A percentile compares a stretch with the other conserved stretches of the same genome.
Evolutionary conservation across 2,329 filamentous ascomycete genomes (phyloP).

Genomic region (Ramularia endophylla): DNA sequence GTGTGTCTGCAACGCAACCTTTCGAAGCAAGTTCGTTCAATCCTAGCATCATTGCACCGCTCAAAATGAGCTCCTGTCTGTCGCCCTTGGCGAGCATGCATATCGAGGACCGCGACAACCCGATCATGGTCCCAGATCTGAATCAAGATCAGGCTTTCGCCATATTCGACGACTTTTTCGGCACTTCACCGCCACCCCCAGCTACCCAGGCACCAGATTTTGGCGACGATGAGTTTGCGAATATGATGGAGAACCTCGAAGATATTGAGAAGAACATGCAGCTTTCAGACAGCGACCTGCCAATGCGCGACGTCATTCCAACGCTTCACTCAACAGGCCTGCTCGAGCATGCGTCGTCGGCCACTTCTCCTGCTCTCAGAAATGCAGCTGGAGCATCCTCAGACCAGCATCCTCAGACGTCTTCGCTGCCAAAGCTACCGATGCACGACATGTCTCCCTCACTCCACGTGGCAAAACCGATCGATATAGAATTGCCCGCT

Average conservation of each 20-base stretch:
- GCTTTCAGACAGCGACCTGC: not conserved
- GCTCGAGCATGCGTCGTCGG: too few species aligned
- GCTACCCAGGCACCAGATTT: not conserved
- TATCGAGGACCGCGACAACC: not conserved
- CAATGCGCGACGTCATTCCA: not conserved
- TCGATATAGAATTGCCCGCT: too few species aligned
- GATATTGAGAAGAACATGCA: not conserved
- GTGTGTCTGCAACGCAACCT: too few species aligned
- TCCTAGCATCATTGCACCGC: too few species aligned
- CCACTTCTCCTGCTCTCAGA: too few species aligned
- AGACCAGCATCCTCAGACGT: not conserved
- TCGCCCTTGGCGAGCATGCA: not conserved
- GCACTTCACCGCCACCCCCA: not conserved
- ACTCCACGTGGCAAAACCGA: too few species aligned
- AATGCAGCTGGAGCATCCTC: not conserved
- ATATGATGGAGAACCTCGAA: conserved; percentile 1
- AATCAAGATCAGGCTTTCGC: not conserved
- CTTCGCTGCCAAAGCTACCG: not conserved
- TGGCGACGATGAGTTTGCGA: not conserved
- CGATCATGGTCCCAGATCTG: not conserved
- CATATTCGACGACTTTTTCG: not conserved
- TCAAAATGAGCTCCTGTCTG: too few species aligned
- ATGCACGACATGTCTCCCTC: not conserved
- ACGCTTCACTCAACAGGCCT: too few species aligned
- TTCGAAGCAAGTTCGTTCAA: too few species aligned